phyloP scores from a whole-genome alignment of 768 basidiomycete genomes.

The Polyporus arcularius region DNA sequence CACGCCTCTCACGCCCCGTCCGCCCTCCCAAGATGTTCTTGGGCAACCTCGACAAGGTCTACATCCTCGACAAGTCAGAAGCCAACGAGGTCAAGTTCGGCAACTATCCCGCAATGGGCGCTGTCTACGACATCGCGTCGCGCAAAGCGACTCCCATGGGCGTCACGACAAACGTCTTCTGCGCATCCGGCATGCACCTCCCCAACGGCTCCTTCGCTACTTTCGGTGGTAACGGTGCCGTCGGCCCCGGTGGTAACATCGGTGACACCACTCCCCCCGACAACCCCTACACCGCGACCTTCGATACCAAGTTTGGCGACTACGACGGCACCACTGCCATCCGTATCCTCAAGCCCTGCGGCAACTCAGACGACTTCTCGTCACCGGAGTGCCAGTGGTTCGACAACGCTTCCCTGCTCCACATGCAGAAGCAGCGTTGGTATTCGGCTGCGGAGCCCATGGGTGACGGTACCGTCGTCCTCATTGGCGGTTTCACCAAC shows the following conservation, averaged over 20 bases:
- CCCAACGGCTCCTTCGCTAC: slow-evolving; percentile 77
- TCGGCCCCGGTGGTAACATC: slow-evolving; percentile 63
- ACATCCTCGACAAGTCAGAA: slow-evolving; percentile 91
- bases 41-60: slow-evolving; percentile 78
- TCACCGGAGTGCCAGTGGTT: slow-evolving; percentile 65
- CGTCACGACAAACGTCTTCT: slow-evolving; percentile 73
- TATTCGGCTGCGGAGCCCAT: slow-evolving; percentile 77
- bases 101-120: slow-evolving; percentile 74
- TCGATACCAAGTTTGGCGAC: slow-evolving; percentile 72
- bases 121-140: slow-evolving; percentile 69
- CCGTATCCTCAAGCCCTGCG: slow-evolving; percentile 81
- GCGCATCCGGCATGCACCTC: slow-evolving; percentile 79
- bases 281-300: slow-evolving; percentile 48
- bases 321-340: slow-evolving; percentile 81
- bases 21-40: slow-evolving; percentile 63
- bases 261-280: slow-evolving; percentile 46
- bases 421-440: slow-evolving; percentile 74
- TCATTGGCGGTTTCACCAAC: slow-evolving; percentile 80
- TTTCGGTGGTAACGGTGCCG: slow-evolving; percentile 78
- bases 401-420: slow-evolving; percentile 60
- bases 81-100: slow-evolving; percentile 66
- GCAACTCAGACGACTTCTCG: slow-evolving; percentile 39
- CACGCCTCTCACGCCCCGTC: neutral
- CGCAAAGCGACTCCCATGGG: slow-evolving; percentile 68
- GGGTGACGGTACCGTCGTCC: slow-evolving; percentile 72